Conservation (phyloP, 768 basidiomycete species). For the Trametes punicea region DNA sequence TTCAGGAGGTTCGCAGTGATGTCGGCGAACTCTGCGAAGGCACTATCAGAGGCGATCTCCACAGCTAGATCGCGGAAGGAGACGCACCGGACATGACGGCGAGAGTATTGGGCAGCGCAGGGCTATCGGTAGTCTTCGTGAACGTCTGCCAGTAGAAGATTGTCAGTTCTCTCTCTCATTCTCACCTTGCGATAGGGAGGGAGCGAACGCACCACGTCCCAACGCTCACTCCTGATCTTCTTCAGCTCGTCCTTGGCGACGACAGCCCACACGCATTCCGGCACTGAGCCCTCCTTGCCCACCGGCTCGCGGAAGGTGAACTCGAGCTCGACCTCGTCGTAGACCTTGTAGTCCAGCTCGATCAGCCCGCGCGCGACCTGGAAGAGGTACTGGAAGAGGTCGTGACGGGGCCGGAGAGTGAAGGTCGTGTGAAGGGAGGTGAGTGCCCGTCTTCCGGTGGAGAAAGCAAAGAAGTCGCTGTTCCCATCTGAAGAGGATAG, state of each 20-base stretch:
- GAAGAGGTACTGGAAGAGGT: conserved; percentile 63
- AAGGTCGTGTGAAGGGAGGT: conserved; percentile 78
- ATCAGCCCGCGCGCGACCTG: conserved; percentile 61
- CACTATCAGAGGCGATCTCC: no score
- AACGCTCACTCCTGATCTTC: conserved; percentile 65
- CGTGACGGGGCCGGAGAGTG: conserved; percentile 79
- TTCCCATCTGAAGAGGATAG: conserved; percentile 52
- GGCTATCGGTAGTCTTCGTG: conserved; percentile 69
- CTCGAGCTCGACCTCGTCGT: conserved; percentile 73
- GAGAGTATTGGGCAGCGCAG: conserved; percentile 54
- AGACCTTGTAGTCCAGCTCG: conserved; percentile 69
- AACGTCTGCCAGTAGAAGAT: conserved; percentile 55
- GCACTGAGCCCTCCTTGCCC: conserved; percentile 32
- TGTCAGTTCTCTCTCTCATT: background rate
- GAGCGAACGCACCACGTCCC: conserved; percentile 70
- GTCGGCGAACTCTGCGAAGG: conserved; percentile 70
- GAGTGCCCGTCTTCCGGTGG: conserved; percentile 79
- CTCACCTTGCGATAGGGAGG: no score
- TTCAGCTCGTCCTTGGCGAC: conserved; percentile 77
- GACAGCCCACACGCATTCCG: conserved; percentile 81
- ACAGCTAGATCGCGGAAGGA: no score
- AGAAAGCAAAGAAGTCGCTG: conserved; percentile 80
- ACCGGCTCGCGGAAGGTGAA: conserved; percentile 61
- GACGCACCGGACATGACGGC: conserved; percentile 72
- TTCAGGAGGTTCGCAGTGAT: conserved; percentile 78